Conservation (phyloP, 2,329 filamentous ascomycete genomes). For the Didymella pinodella region DNA sequence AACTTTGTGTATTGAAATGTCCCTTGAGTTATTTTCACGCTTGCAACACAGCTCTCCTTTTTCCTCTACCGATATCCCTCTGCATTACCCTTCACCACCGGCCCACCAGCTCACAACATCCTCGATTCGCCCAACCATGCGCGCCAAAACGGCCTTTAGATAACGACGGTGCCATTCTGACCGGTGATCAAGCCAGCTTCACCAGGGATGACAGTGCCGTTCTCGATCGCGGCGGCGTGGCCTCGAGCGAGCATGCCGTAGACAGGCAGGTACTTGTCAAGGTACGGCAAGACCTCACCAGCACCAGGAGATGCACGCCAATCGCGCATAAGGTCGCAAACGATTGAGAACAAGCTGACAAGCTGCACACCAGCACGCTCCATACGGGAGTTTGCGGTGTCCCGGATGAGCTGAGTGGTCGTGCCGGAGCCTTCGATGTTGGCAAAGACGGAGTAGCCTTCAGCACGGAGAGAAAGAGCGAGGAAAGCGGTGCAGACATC, state of each 20-base stretch:
- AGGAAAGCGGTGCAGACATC: conserved; percentile 80
- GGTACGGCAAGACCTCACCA: conserved; percentile 66
- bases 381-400: conserved; percentile 73
- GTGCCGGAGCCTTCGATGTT: conserved; percentile 77
- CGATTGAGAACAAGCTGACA: conserved; percentile 68
- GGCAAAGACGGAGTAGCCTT: conserved; percentile 76
- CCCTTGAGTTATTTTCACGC: not conserved
- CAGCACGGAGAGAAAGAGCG: conserved; percentile 73
- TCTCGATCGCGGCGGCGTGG: conserved; percentile 67
- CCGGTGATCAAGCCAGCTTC: conserved; percentile 53
- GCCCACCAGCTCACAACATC: not conserved
- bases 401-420: conserved; percentile 66
- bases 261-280: conserved; percentile 70
- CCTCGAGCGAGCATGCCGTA: conserved; percentile 70
- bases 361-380: conserved; percentile 70
- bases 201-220: conserved; percentile 66
- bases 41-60: not conserved
- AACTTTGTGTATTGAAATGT: not conserved
- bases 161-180: conserved; percentile 27
- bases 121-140: not conserved
- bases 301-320: conserved; percentile 66
- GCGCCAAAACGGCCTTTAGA: conserved; percentile 4
- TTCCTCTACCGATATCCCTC: not conserved
- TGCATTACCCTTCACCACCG: not conserved
- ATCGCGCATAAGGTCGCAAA: conserved; percentile 74